Evolutionary conservation across 192 early-diverging fungal species (phyloP).

Genomic region (Podila clonocystis): DNA sequence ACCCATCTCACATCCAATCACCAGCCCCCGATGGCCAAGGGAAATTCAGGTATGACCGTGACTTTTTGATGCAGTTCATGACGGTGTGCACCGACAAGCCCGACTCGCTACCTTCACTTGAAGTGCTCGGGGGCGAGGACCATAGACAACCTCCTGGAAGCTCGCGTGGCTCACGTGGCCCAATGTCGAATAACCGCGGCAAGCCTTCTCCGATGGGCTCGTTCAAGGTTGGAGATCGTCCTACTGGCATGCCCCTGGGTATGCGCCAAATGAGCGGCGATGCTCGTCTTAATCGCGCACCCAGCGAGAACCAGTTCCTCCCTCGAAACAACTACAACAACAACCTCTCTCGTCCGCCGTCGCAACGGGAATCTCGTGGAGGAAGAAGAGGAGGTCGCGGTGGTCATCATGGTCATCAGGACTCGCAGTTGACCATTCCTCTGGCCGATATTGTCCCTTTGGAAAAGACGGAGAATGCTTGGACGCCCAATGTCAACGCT

Average conservation of each 20-base stretch:
- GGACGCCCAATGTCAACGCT: slow-evolving; percentile 68
- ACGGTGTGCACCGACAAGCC: slow-evolving; percentile 70
- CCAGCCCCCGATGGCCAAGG: slow-evolving; percentile 65
- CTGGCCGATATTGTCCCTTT: slow-evolving; percentile 79
- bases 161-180: slow-evolving; percentile 25
- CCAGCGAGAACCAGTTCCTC: slow-evolving; percentile 24
- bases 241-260: slow-evolving; percentile 45
- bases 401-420: slow-evolving; percentile 59
- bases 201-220: slow-evolving; percentile 47
- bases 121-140: slow-evolving; percentile 58
- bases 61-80: slow-evolving; percentile 85
- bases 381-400: slow-evolving; percentile 62
- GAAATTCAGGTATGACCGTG: slow-evolving; percentile 75
- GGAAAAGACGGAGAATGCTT: slow-evolving; percentile 85
- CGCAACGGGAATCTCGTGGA: slow-evolving; percentile 60
- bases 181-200: slow-evolving; percentile 47
- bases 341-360: slow-evolving; percentile 40
- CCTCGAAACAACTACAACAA: slow-evolving; percentile 26
- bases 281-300: slow-evolving; percentile 29
- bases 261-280: slow-evolving; percentile 56
- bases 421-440: slow-evolving; percentile 58
- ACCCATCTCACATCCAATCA: slow-evolving; percentile 62
- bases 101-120: slow-evolving; percentile 59
- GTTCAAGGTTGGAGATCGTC: slow-evolving; percentile 56
- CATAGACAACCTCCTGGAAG: slow-evolving; percentile 47